Percentiles rank a stretch among this genome's conserved stretches.
phyloP scores from a whole-genome alignment of 345 rosid genomes.

The Camelina neglecta region DNA sequence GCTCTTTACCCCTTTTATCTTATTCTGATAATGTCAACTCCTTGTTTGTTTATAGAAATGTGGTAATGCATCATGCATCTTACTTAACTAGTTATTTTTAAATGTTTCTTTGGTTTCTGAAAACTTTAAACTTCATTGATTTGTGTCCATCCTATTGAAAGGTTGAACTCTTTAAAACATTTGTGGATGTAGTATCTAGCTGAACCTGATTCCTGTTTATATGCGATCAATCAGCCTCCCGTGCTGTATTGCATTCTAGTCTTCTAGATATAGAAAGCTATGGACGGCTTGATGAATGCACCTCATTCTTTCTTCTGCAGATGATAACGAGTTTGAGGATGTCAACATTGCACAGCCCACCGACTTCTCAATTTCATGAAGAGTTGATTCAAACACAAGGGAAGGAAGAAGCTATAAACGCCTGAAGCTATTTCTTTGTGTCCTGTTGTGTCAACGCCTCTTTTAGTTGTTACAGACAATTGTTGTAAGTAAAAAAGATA shows the following conservation, averaged over 20 bases:
- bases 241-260: neutral
- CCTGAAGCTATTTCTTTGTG: constrained; percentile 7
- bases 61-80: constrained; percentile 11
- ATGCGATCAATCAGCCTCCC: neutral
- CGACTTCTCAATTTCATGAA: constrained; percentile 72
- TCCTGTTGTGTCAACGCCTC: constrained; percentile 12
- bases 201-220: constrained; percentile 24
- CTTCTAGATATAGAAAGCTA: neutral
- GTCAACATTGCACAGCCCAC: constrained; percentile 61
- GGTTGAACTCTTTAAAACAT: constrained; percentile 20
- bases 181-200: constrained; percentile 21
- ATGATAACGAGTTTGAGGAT: constrained; percentile 76
- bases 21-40: constrained; percentile 14
- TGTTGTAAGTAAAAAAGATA: constrained; percentile 42
- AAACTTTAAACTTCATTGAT: constrained; percentile 20
- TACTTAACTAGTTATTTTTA: constrained; percentile 3
- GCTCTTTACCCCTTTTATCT: constrained; percentile 20
- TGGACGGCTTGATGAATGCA: constrained; percentile 9
- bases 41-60: constrained; percentile 1
- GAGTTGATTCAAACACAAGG: constrained; percentile 24
- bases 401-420: neutral
- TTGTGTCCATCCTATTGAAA: constrained; percentile 1
- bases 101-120: constrained; percentile 6
- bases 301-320: constrained; percentile 45
- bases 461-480: constrained; percentile 29